Conservation (phyloP, 441 rosid species). For the Eutrema salsugineum region DNA sequence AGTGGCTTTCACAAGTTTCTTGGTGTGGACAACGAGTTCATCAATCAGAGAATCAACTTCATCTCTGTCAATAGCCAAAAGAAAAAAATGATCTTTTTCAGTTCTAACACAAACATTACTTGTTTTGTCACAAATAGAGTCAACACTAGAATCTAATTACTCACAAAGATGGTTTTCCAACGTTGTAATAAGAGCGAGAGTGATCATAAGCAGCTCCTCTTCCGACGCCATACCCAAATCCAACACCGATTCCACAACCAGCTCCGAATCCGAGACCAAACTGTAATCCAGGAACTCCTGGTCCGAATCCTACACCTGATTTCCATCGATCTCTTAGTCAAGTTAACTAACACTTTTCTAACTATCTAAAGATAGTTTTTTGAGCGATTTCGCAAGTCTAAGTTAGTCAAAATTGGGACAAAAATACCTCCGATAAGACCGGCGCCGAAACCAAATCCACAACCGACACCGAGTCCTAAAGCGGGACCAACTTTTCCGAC, state of each 20-base stretch:
- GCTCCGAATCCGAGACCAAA: conserved; percentile 77
- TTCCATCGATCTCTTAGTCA: background rate
- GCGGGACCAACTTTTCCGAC: conserved; percentile 80
- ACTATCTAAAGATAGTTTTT: background rate
- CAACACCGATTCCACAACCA: conserved; percentile 88
- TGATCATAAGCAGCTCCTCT: conserved; percentile 72
- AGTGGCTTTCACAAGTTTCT: conserved; percentile 59
- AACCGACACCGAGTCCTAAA: conserved; percentile 80
- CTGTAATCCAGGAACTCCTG: conserved; percentile 84
- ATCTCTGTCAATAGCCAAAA: conserved; percentile 41
- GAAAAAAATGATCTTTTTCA: background rate
- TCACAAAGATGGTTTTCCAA: conserved; percentile 34
- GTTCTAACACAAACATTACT: background rate
- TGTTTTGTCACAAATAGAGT: background rate
- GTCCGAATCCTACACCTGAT: conserved; percentile 76
- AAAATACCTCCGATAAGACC: conserved; percentile 77
- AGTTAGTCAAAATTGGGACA: background rate
- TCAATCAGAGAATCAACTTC: conserved; percentile 58
- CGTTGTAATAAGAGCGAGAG: conserved; percentile 29
- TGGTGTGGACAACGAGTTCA: conserved; percentile 56
- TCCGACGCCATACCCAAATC: conserved; percentile 87
- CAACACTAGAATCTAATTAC: background rate
- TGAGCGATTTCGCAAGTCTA: background rate
- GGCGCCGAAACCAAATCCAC: conserved; percentile 79
- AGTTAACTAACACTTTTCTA: too few species aligned